A percentile compares a stretch with the other conserved stretches of the same genome.
Conservation (phyloP, 495 filamentous ascomycete genomes). For the Talaromyces adpressus region DNA sequence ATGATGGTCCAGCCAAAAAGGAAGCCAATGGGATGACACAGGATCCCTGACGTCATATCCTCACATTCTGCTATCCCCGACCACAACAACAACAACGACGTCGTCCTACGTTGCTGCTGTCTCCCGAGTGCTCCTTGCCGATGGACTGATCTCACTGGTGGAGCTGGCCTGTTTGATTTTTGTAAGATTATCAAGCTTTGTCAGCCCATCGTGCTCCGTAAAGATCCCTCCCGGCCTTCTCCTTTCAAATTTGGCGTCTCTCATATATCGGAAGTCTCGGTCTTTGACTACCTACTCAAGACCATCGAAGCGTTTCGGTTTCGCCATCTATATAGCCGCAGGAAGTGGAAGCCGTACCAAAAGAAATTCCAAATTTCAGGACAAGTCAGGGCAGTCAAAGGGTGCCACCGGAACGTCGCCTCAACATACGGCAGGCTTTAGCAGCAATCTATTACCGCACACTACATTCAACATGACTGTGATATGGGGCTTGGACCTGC, state of each 20-base stretch:
- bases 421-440: background rate
- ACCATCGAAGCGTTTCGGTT: background rate
- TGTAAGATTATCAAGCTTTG: no score
- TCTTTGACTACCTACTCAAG: background rate
- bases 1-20: no score
- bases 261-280: background rate
- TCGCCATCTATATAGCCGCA: background rate
- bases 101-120: background rate
- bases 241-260: background rate
- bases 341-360: background rate
- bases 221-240: background rate
- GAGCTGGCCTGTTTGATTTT: background rate
- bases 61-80: background rate
- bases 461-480: conserved; percentile 25
- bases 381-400: background rate
- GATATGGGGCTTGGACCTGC: conserved; percentile 45
- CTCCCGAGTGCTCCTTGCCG: background rate
- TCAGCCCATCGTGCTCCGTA: no score
- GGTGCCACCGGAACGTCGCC: background rate
- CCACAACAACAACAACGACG: background rate
- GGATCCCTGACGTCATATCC: background rate
- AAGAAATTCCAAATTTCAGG: background rate
- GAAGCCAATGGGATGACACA: background rate
- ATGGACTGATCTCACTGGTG: background rate
- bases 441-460: background rate